A percentile compares a stretch with the other conserved stretches of the same genome.
phyloP scores from a whole-genome alignment of 2,329 filamentous ascomycete genomes.

The Aspergillus tamarii region DNA sequence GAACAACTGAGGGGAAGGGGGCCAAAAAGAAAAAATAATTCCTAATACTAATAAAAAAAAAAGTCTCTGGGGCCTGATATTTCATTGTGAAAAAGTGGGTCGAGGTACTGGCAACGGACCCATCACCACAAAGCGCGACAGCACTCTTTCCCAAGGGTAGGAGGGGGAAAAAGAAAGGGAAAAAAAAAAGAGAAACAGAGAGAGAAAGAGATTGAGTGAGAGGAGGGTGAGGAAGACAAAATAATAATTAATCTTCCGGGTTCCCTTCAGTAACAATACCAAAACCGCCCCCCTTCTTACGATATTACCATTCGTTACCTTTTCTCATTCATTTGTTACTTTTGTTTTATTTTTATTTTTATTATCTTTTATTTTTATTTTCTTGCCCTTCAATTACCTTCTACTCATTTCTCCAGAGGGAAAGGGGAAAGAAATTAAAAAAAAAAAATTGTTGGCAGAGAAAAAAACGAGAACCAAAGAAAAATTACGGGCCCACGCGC shows the following conservation, averaged over 20 bases:
- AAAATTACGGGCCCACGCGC: conserved; percentile 34
- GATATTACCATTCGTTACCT: conserved; percentile 20
- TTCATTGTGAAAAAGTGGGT: conserved; percentile 23
- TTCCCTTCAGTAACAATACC: conserved; percentile 21
- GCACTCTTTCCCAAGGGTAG: conserved; percentile 18
- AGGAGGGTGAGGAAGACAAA: conserved; percentile 15
- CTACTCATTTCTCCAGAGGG: conserved; percentile 6
- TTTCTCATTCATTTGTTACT: conserved; percentile 6
- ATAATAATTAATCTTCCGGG: conserved; percentile 21
- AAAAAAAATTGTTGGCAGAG: conserved; percentile 7
- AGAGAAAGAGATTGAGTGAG: not conserved
- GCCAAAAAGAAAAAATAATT: conserved; percentile 15
- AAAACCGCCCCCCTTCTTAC: conserved; percentile 20
- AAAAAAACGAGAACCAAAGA: conserved; percentile 20
- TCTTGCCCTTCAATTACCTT: conserved; percentile 1
- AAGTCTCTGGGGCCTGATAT: conserved; percentile 18
- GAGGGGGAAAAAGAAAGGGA: conserved; percentile 5
- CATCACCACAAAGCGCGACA: conserved; percentile 27
- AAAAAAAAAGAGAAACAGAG: conserved; percentile 6
- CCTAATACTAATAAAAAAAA: conserved; percentile 6
- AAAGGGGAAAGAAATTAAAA: not conserved
- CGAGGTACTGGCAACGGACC: conserved; percentile 24
- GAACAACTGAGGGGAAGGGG: conserved; percentile 25
- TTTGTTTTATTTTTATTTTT: not conserved
- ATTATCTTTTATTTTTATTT: conserved; percentile 11